Evolutionary conservation across 2,329 filamentous ascomycete species (phyloP).

Genomic region (Zymoseptoria crescenta): DNA sequence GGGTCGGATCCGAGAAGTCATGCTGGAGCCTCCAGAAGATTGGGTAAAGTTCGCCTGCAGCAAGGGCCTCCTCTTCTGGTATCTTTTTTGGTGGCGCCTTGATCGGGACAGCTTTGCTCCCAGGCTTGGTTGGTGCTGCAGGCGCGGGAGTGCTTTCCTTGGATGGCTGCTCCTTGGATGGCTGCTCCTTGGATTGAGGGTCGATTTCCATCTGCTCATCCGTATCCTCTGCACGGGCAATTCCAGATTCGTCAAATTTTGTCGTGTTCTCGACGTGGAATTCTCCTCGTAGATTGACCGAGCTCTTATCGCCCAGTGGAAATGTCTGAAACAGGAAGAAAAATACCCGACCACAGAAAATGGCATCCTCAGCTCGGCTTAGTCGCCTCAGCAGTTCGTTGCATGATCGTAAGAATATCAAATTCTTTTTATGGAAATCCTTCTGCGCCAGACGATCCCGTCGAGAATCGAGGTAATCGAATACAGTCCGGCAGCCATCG

Average conservation of each 20-base stretch:
- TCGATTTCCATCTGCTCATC: slow-evolving; percentile 62
- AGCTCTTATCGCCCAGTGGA: slow-evolving; percentile 90
- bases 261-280: slow-evolving; percentile 96
- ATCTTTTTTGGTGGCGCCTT: slow-evolving; percentile 18
- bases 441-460: slow-evolving; percentile 76
- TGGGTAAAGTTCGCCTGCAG: slow-evolving; percentile 71
- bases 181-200: slow-evolving; percentile 13
- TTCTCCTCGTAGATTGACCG: slow-evolving; percentile 90
- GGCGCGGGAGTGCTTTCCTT: slow-evolving; percentile 19
- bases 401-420: slow-evolving; percentile 86
- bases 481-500: slow-evolving; percentile 79
- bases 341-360: slow-evolving; percentile 94
- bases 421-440: slow-evolving; percentile 72
- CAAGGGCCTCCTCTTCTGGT: slow-evolving; percentile 44
- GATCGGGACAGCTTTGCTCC: slow-evolving; percentile 19
- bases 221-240: slow-evolving; percentile 22
- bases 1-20: slow-evolving; percentile 82
- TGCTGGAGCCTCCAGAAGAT: slow-evolving; percentile 91
- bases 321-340: slow-evolving; percentile 99
- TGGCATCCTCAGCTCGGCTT: slow-evolving; percentile 92
- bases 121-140: slow-evolving; percentile 16
- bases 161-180: slow-evolving; percentile 6
- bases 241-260: slow-evolving; percentile 56
- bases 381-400: slow-evolving; percentile 90
- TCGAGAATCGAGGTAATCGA: slow-evolving; percentile 90